Conservation (phyloP, 2,329 filamentous ascomycete species). For the Neofusicoccum kwambonambiense region DNA sequence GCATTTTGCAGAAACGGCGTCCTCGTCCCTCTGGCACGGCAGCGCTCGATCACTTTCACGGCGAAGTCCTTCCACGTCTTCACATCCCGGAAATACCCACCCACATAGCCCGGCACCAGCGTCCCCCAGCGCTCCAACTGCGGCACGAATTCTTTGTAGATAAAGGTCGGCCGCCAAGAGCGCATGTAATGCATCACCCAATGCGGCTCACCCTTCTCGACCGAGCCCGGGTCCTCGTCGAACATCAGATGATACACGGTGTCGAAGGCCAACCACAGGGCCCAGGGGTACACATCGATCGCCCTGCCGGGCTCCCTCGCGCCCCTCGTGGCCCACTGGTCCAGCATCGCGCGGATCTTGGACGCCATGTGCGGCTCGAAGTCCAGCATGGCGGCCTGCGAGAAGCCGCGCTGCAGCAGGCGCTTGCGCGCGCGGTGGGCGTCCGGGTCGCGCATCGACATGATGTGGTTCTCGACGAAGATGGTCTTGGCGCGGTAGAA, state of each 20-base stretch:
- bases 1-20: background rate
- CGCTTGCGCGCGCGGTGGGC: background rate
- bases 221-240: background rate
- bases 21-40: background rate
- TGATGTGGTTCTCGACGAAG: background rate
- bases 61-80: background rate
- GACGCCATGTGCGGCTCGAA: background rate
- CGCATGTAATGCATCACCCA: background rate
- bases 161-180: background rate
- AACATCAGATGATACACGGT: background rate
- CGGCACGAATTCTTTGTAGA: background rate
- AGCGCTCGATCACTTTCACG: background rate
- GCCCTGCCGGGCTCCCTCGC: background rate
- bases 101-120: background rate
- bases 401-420: conserved; percentile 3
- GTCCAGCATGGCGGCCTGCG: background rate
- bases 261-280: background rate
- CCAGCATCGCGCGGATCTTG: background rate
- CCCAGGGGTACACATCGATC: background rate
- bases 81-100: background rate
- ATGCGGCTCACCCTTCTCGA: background rate
- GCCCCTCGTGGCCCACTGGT: background rate
- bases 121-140: background rate
- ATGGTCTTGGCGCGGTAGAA: conserved; percentile 11
- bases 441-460: background rate